A percentile compares a stretch with the other conserved stretches of the same genome.
Evolutionary conservation across 345 rosid species (phyloP).

Genomic region (Corchorus capsularis): DNA sequence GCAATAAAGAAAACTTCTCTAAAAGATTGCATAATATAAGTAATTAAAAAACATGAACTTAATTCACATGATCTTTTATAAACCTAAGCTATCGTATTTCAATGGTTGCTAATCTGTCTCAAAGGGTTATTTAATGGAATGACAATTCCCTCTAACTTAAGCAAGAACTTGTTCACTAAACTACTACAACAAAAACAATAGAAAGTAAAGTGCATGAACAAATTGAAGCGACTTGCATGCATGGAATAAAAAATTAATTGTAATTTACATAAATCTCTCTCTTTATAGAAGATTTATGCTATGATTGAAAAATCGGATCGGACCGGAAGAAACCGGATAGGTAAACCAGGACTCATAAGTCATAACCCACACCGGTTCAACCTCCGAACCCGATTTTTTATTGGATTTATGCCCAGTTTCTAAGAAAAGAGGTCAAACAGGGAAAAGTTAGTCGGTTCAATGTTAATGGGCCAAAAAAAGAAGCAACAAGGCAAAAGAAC

Average conservation of each 20-base stretch:
- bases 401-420: not conserved
- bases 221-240: not conserved
- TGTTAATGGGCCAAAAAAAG: not conserved
- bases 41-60: not conserved
- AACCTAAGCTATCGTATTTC: not conserved
- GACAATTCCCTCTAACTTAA: not conserved
- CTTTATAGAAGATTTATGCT: not conserved
- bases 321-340: no score
- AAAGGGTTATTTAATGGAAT: not conserved
- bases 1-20: not conserved
- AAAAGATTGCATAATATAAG: not conserved
- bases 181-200: not conserved
- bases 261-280: constrained; percentile 1
- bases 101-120: not conserved
- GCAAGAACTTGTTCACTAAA: not conserved
- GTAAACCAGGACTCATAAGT: no score
- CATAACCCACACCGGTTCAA: no score
- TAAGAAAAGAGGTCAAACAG: not conserved
- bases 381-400: no score
- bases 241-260: not conserved
- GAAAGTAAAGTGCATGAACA: not conserved
- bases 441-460: not conserved
- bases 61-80: not conserved
- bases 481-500: not conserved
- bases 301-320: no score